Evolutionary conservation across 805 yeast species (phyloP).

Genomic region (Candida coquimbonensis): DNA sequence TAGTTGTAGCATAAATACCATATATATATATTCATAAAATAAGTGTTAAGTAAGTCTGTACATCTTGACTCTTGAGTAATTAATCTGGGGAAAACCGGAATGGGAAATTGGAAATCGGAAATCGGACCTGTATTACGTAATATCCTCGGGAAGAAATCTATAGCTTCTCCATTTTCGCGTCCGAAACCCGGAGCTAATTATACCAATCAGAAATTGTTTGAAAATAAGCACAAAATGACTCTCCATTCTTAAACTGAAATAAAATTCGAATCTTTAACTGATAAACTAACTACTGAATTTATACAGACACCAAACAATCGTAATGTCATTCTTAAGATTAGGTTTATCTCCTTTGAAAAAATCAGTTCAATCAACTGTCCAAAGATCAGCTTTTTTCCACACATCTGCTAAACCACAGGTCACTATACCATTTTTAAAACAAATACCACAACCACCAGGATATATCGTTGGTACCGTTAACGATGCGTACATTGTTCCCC

Average conservation of each 20-base stretch:
- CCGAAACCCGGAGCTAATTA: slow-evolving; percentile 10
- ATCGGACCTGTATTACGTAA: no score
- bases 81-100: no score
- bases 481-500: slow-evolving; percentile 73
- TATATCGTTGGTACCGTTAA: slow-evolving; percentile 88
- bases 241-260: background rate
- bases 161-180: slow-evolving; percentile 8
- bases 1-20: no score
- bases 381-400: slow-evolving; percentile 12
- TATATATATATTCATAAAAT: no score
- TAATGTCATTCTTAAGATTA: slow-evolving; percentile 7
- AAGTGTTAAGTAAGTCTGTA: no score
- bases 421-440: slow-evolving; percentile 44
- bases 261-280: no score
- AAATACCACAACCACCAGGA: slow-evolving; percentile 82
- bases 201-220: slow-evolving; percentile 9
- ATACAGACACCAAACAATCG: background rate
- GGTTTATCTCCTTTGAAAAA: slow-evolving; percentile 7
- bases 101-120: no score
- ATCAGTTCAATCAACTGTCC: background rate
- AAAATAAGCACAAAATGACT: slow-evolving; percentile 6
- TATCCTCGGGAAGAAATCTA: background rate
- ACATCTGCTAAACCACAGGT: slow-evolving; percentile 27
- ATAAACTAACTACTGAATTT: no score
- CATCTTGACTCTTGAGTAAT: no score